Base-by-base conservation (phyloP, 805 yeast species). In the Torulaspora gathmanii region DNA sequence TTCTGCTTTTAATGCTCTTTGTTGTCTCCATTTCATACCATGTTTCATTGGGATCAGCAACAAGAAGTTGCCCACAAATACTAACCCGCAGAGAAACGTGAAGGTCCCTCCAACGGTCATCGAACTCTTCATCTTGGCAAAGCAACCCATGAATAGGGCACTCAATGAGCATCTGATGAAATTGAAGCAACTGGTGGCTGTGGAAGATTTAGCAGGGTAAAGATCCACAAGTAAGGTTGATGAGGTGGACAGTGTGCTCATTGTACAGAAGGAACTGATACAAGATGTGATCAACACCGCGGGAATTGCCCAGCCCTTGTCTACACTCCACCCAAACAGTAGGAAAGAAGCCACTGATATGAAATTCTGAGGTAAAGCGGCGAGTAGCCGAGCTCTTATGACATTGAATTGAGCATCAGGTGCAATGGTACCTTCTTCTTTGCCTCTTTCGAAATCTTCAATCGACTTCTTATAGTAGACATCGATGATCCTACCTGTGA, bases 21-120 rank as follows among this genome's bases (percentile, higher is more conserved):
- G 45, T 13, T 47, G 44, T 36, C 61, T 60, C 72, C 72, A 69
- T 44, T 56, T 54, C 61, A 64, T 53, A 15, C 71, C 73, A 38
- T 63, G 63, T 20, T 53, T 57, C 63, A 69, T 57, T 7, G 72
- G 72, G 12, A 70, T 51, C 16, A 61, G 53, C 13, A 69, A 49
- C 20, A 57, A 16, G 12, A 55, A 49, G 20, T 63, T 63, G 0
- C 62, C 57, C 10, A 62, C 26, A 13, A 67, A 33, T 20, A 75
- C 67, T 4, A 82, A 37, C 0, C 75, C 83, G 8, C 82, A 78
- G 70, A 85, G 65, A 15, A 88, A 69, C 0, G 91, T 79, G 58
- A 80, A 85, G 0, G 86, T 75, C 9, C 95, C 93, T 1, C 95
- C 95, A 5, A 78, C 63, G 0, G 80, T 78, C 75, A 88, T 69